These are phyloP conservation scores for Aspergillus flavus DNA, from an alignment of 2,329 filamentous ascomycete genomes.

Conservation along the genomic window DNA sequence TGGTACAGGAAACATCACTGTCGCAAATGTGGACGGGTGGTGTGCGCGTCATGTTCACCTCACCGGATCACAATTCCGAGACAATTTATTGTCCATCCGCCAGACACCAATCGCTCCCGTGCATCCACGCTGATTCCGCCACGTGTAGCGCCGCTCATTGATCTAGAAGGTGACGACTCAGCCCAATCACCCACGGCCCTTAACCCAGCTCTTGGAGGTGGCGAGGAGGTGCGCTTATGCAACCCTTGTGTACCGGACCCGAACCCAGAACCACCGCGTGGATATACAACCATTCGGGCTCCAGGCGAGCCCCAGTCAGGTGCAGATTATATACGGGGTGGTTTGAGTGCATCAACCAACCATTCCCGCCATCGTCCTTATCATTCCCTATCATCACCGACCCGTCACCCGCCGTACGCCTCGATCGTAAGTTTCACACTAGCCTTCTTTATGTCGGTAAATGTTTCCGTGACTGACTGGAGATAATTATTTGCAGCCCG, in stretches of 20 bases:
- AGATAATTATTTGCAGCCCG: constrained; percentile 12
- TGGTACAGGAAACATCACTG: constrained; percentile 93
- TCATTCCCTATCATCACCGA: constrained; percentile 28
- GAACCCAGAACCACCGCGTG: constrained; percentile 58
- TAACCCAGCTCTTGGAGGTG: constrained; percentile 61
- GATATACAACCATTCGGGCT: constrained; percentile 30
- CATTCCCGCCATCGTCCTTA: constrained; percentile 29
- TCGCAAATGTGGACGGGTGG: constrained; percentile 92
- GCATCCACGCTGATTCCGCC: constrained; percentile 45
- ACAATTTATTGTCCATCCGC: constrained; percentile 86
- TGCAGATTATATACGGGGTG: constrained; percentile 15
- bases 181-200: constrained; percentile 24
- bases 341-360: constrained; percentile 14
- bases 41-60: constrained; percentile 86
- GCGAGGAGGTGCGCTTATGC: constrained; percentile 70
- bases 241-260: constrained; percentile 74
- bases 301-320: constrained; percentile 19
- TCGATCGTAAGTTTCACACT: constrained; percentile 17
- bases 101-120: constrained; percentile 50
- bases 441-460: background rate
- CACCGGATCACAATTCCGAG: constrained; percentile 93
- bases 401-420: constrained; percentile 10
- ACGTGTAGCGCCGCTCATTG: constrained; percentile 49
- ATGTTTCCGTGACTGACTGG: constrained; percentile 7
- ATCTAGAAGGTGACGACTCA: constrained; percentile 49